Evolutionary conservation across 1,139 yeast genomes (phyloP), one percentile per base, ranked within the genome.

Genomic region (Pichia sp.): DNA sequence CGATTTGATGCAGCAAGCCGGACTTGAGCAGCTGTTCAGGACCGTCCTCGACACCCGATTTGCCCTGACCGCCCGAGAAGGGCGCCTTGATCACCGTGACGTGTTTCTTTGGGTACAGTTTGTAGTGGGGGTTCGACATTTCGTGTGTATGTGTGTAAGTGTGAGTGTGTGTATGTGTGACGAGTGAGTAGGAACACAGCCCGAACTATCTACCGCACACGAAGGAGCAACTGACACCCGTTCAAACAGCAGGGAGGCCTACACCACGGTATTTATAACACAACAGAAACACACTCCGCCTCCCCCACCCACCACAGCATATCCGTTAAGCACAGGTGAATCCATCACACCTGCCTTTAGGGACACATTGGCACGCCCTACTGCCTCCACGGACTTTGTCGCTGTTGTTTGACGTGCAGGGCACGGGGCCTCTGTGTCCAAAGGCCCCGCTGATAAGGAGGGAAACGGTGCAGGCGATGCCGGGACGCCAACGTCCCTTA

Each of bases 31-130:
- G 76, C 68, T 81, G 85, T 59, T 84, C 81, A n/a, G 99, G 98
- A 32, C 97, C 99, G 56, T 84, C 80, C 66, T 92, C 98, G 44
- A 92, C 97, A 54, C 99, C 99, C 40, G 85, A 81, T 66, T 88
- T 87, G 52, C 92, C 95, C 71, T 92, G 99, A 57, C 99, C 99
- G n/a, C 97, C 98, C 41, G 92, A 84, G 69, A 90, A 90, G 53
- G 97, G 97, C 0, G 96, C 97, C 31, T 85, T 77, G 61, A 90
- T 81, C 55, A 90, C 74, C 23, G 89, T 78, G 34, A 82, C 80
- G 57, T 80, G 75, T 62, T 77, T 82, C 48, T 75, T 67, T 51
- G 82, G 77, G 64, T 78, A 79, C 66, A 74, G 81, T 61, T 81
- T 79, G 74, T 77, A 85, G n/a, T 51, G 51, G 16, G 56, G 58